A percentile compares a stretch with the other conserved stretches of the same genome.
These are phyloP conservation scores for Buddleja alternifolia DNA, from an alignment of 257 asterid species.

Conservation along the genomic window DNA sequence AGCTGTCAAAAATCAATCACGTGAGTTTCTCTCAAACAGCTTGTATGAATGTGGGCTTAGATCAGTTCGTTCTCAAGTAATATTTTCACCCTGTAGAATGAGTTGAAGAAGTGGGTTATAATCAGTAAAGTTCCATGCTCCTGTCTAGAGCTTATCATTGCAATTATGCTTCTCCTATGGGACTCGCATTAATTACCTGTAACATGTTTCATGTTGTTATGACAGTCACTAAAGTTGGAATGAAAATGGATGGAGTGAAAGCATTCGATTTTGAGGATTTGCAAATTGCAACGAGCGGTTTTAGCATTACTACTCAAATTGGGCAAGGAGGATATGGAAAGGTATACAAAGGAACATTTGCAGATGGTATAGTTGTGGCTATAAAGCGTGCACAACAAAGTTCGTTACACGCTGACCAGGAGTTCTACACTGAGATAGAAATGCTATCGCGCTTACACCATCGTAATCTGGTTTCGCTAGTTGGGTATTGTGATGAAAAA, in stretches of 20 bases:
- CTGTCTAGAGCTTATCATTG: too few relatives aligned
- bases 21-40: slow-evolving; percentile 34
- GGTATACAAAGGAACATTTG: slow-evolving; percentile 53
- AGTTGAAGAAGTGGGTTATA: too few relatives aligned
- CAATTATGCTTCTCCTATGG: too few relatives aligned
- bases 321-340: slow-evolving; percentile 76
- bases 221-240: slow-evolving; percentile 42
- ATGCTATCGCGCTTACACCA: slow-evolving; percentile 66
- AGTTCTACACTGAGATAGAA: slow-evolving; percentile 69
- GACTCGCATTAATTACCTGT: not conserved
- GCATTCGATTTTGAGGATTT: slow-evolving; percentile 49
- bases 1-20: slow-evolving; percentile 32
- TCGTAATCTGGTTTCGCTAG: slow-evolving; percentile 59
- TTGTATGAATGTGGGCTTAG: too few relatives aligned
- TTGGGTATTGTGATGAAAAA: slow-evolving; percentile 77
- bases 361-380: slow-evolving; percentile 52
- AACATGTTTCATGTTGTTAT: slow-evolving; percentile 21
- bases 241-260: slow-evolving; percentile 64
- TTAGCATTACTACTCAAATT: slow-evolving; percentile 43
- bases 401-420: slow-evolving; percentile 61
- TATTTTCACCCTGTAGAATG: too few relatives aligned
- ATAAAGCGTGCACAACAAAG: slow-evolving; percentile 64
- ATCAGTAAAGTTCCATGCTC: too few relatives aligned
- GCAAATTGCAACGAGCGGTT: slow-evolving; percentile 42
- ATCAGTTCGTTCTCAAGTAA: too few relatives aligned